Conservation (phyloP, 140 eudicot species). For the Ambrosia hybrid region DNA sequence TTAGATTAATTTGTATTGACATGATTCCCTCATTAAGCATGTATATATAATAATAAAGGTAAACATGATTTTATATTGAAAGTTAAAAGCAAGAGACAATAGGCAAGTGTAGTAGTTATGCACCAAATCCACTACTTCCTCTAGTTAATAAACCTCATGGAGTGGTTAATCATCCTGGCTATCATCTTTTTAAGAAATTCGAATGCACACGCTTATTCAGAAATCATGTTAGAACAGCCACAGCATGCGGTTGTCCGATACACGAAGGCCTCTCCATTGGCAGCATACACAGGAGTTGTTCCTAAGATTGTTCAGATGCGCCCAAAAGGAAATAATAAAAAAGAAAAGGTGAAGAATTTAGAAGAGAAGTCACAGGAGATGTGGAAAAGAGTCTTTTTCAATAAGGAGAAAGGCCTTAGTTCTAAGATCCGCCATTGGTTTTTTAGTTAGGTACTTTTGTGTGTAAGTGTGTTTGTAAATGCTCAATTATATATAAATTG, state of each 20-base stretch:
- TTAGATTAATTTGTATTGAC: no score
- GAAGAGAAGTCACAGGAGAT: slow-evolving; percentile 36
- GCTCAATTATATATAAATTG: no score
- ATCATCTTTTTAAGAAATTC: not conserved
- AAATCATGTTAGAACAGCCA: slow-evolving; percentile 34
- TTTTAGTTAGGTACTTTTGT: slow-evolving; percentile 8
- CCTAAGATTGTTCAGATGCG: slow-evolving; percentile 21
- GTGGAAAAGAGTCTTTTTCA: slow-evolving; percentile 32
- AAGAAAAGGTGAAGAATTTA: slow-evolving; percentile 19
- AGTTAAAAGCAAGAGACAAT: not conserved
- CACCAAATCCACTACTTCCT: slow-evolving; percentile 25
- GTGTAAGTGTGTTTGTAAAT: no score
- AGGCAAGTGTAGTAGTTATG: slow-evolving; percentile 18
- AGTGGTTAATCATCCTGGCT: slow-evolving; percentile 9
- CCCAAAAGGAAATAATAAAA: slow-evolving; percentile 9
- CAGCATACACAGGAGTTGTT: slow-evolving; percentile 36
- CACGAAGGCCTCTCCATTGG: slow-evolving; percentile 20
- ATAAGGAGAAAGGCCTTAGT: slow-evolving; percentile 24
- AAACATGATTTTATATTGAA: not conserved
- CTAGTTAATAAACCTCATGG: slow-evolving; percentile 5
- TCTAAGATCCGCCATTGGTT: slow-evolving; percentile 31
- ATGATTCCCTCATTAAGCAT: no score
- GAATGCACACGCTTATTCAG: not conserved
- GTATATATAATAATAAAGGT: no score
- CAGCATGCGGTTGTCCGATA: slow-evolving; percentile 12